phyloP scores from a whole-genome alignment of 2,329 filamentous ascomycete species.

The Ophiostoma ulmi region DNA sequence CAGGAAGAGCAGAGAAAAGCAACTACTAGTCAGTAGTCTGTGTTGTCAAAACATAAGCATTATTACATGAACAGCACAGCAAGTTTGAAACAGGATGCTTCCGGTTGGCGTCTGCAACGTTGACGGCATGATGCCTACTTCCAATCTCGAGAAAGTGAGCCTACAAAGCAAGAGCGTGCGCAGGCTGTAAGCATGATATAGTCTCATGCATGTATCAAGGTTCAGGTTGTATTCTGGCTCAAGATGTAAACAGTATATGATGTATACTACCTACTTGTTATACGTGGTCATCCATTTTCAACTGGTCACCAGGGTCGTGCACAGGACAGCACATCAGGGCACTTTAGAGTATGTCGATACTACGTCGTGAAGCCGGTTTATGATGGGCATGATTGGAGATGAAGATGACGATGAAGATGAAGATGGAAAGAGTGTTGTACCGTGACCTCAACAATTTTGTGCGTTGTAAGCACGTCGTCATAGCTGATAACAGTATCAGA shows the following conservation, averaged over 20 bases:
- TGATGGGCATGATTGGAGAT: background rate
- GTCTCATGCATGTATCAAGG: background rate
- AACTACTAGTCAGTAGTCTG: background rate
- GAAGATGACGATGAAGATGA: background rate
- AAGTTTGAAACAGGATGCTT: background rate
- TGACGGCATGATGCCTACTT: background rate
- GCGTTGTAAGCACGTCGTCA: background rate
- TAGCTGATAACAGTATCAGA: background rate
- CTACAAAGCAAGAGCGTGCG: background rate
- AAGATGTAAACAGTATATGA: background rate
- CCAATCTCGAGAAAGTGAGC: background rate
- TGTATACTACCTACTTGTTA: background rate
- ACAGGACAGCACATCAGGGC: background rate
- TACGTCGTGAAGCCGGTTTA: background rate
- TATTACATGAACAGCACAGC: background rate
- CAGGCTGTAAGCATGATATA: background rate
- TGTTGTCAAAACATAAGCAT: background rate
- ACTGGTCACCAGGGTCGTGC: background rate
- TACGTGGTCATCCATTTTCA: background rate
- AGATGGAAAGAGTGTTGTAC: background rate
- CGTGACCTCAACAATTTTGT: background rate
- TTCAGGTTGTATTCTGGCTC: background rate
- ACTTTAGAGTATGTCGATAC: background rate
- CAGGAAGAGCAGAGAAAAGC: background rate
- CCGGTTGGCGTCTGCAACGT: constrained; percentile 2